A percentile compares a stretch with the other conserved stretches of the same genome.
These are phyloP conservation scores for Agarophyton chilense DNA, from an alignment of 23 red algal genomes.

Conservation along the genomic window DNA sequence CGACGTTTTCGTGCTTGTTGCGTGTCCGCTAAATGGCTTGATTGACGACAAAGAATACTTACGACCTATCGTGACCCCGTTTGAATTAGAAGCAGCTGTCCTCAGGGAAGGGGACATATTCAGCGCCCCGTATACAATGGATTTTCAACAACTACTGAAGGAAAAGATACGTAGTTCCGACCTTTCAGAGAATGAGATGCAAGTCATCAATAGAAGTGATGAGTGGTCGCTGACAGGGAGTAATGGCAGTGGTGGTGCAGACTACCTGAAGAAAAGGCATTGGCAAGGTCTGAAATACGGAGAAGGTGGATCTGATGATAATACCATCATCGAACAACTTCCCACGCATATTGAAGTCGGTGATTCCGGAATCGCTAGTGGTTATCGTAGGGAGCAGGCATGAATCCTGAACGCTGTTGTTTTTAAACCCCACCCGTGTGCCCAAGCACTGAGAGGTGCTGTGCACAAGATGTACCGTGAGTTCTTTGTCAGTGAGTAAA, in stretches of 20 bases:
- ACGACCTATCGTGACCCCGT: slow-evolving; percentile 78
- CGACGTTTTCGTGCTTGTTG: slow-evolving; percentile 88
- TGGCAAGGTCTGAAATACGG: slow-evolving; percentile 60
- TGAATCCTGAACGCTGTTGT: neutral
- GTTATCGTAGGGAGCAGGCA: slow-evolving; percentile 34
- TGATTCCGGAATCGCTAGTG: slow-evolving; percentile 52
- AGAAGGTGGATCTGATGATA: slow-evolving; percentile 38
- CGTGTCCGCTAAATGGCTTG: slow-evolving; percentile 68
- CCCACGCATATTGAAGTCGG: slow-evolving; percentile 42
- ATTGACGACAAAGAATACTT: slow-evolving; percentile 62
- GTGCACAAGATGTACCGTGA: neutral
- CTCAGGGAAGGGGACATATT: slow-evolving; percentile 58
- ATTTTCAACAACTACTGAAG: slow-evolving; percentile 49
- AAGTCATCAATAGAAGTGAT: slow-evolving; percentile 15
- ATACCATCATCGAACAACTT: slow-evolving; percentile 2
- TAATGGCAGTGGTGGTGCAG: slow-evolving; percentile 32
- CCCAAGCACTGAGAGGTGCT: neutral
- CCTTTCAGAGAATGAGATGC: neutral
- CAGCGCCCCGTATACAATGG: slow-evolving; percentile 47
- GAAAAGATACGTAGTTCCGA: neutral
- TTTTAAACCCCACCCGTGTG: too few species aligned
- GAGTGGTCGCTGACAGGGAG: slow-evolving; percentile 22
- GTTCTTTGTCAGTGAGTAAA: too few species aligned
- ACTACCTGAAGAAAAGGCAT: slow-evolving; percentile 34
- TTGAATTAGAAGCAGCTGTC: slow-evolving; percentile 71